These are phyloP conservation scores for Lasiodiplodia citricola DNA, from an alignment of 2,329 filamentous ascomycete genomes.

Conservation along the genomic window DNA sequence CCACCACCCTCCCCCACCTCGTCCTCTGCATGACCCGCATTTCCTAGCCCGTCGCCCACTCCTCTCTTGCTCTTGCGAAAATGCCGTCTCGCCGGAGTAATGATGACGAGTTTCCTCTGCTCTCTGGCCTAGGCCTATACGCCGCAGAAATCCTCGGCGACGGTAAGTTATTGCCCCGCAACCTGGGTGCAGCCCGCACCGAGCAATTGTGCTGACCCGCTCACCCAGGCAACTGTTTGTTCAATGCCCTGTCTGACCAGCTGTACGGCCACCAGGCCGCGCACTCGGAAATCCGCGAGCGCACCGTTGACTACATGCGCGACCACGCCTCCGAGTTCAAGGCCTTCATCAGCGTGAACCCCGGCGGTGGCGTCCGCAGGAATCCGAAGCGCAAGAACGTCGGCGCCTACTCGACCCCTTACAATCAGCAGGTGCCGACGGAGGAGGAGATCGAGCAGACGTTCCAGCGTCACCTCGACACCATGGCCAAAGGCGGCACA, in stretches of 20 bases:
- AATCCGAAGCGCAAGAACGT: conserved; percentile 63
- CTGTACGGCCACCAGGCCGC: conserved; percentile 65
- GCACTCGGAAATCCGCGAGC: conserved; percentile 63
- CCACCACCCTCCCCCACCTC: conserved; percentile 34
- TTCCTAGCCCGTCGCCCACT: conserved; percentile 31
- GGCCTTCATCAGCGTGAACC: conserved; percentile 63
- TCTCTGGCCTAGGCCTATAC: conserved; percentile 64
- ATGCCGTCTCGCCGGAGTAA: conserved; percentile 27
- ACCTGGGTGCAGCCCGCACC: conserved; percentile 8
- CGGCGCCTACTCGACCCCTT: conserved; percentile 46
- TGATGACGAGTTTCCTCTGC: conserved; percentile 59
- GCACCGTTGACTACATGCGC: conserved; percentile 67
- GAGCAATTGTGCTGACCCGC: conserved; percentile 29
- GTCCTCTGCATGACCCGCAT: conserved; percentile 30
- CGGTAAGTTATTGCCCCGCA: conserved; percentile 54
- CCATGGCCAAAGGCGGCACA: conserved; percentile 65
- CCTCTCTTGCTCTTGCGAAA: conserved; percentile 30
- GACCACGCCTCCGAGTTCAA: conserved; percentile 67
- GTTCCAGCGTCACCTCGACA: conserved; percentile 61
- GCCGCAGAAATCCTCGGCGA: conserved; percentile 65
- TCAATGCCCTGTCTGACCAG: conserved; percentile 71
- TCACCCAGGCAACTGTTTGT: conserved; percentile 69
- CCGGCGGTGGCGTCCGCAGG: conserved; percentile 36
- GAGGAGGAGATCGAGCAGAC: conserved; percentile 58
- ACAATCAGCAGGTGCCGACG: conserved; percentile 57